These are phyloP conservation scores for Terana coerulea DNA, from an alignment of 768 basidiomycete genomes.

Conservation along the genomic window DNA sequence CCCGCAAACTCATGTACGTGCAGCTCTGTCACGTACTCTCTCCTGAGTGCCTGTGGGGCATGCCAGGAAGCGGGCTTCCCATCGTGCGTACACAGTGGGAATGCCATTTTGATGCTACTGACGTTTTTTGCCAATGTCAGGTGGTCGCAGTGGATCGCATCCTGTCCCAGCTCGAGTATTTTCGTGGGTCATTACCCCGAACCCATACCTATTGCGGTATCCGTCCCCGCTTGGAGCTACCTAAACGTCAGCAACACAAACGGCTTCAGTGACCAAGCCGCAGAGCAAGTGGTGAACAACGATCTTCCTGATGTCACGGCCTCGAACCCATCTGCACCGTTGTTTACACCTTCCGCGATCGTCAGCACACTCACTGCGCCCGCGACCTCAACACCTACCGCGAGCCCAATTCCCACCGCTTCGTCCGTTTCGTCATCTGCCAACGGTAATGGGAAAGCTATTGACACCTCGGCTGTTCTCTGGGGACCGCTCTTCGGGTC, in stretches of 20 bases:
- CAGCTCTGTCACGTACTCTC: constrained; percentile 51
- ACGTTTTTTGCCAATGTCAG: constrained; percentile 24
- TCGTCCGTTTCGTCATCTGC: too few relatives aligned
- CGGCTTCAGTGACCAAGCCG: constrained; percentile 7
- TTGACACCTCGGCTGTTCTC: too few relatives aligned
- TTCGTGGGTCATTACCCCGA: constrained; percentile 40
- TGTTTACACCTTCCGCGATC: not conserved
- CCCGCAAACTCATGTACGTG: constrained; percentile 44
- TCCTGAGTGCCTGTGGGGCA: constrained; percentile 53
- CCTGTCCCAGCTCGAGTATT: constrained; percentile 35
- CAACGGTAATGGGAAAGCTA: too few relatives aligned
- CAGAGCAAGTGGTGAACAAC: not conserved
- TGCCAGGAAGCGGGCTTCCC: constrained; percentile 46
- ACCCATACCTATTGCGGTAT: constrained; percentile 41
- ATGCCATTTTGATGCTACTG: not conserved
- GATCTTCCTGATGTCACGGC: not conserved
- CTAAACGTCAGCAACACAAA: constrained; percentile 42
- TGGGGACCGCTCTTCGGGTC: too few relatives aligned
- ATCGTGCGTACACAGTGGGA: constrained; percentile 24
- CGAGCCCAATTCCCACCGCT: not conserved
- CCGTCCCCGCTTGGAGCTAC: constrained; percentile 63
- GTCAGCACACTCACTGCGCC: not conserved
- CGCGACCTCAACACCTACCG: not conserved
- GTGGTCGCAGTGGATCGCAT: constrained; percentile 47
- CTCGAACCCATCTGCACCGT: not conserved